Evolutionary conservation across 129 eudicot genomes (phyloP).

Genomic region (Rutidosis leptorrhynchoides): DNA sequence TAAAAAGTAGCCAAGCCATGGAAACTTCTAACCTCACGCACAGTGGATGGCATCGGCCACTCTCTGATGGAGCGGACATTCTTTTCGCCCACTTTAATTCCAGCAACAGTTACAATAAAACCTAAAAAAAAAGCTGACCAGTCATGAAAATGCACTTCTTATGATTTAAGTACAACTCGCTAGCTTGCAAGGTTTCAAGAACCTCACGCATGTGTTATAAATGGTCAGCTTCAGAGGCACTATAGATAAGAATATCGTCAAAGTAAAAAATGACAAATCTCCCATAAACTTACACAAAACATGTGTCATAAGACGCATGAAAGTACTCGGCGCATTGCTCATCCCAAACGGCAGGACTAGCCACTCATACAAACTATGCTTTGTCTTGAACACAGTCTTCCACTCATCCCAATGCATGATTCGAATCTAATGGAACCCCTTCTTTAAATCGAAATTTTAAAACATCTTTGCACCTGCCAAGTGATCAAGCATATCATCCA

Average conservation of each 20-base stretch:
- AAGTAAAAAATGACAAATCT: neutral
- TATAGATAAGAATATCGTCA: neutral
- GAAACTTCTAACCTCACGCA: conserved; percentile 9
- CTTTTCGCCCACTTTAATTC: conserved; percentile 6
- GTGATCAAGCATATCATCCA: too few species aligned
- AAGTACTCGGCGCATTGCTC: neutral
- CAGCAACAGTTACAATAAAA: conserved; percentile 4
- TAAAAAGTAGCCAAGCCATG: neutral
- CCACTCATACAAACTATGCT: conserved; percentile 1
- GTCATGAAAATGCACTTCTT: conserved; percentile 14
- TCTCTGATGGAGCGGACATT: conserved; percentile 7
- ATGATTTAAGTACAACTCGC: neutral
- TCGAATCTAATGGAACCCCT: too few species aligned
- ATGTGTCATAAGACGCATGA: too few species aligned
- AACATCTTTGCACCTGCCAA: too few species aligned
- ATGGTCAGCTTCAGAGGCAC: neutral
- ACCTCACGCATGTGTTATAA: neutral
- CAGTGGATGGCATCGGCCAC: conserved; percentile 12
- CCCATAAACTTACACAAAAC: neutral
- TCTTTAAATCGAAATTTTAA: too few species aligned
- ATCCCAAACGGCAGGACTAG: conserved; percentile 7
- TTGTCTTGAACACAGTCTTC: conserved; percentile 3
- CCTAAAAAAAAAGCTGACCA: conserved; percentile 1
- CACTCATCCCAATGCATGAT: neutral
- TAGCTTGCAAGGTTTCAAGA: neutral